Evolutionary conservation across 306 rosid genomes (phyloP), one percentile per base, ranked within the genome.

Genomic region (Corylus americana): DNA sequence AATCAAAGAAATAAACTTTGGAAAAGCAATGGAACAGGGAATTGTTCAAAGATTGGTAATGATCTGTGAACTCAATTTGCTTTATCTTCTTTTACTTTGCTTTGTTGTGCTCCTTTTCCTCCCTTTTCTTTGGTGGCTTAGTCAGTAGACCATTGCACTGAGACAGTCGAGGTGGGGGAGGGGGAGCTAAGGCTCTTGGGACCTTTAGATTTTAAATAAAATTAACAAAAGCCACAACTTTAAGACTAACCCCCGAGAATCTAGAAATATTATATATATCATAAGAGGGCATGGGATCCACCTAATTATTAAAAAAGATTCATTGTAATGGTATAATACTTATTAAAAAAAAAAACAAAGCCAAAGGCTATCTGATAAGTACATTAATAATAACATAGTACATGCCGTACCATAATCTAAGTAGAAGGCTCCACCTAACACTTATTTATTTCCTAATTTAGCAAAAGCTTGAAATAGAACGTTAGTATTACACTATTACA

Each of bases 221-320:
- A 66, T 74, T 70, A 78, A 81, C 59, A 83, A 87, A 91, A 75
- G 79, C 75, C 75, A 71, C 75, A 71, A 58, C 91, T 92, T 92
- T 89, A 84, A 82, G 94, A 91, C 94, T 89, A 79, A 42, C 79
- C 84, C 91, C 86, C 78, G 83, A 89, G 91, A 89, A 92, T 86
- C 85, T 80, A 79, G 37, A 81, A 88, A 81, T 84, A 58, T 45
- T 27, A 63, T 50, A 63, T 64, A 79, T 80, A 71, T 14, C 44
- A 55, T 77, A 71, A 74, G 80, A 74, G 18, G 7, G 79, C 73
- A 67, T 82, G 86, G 90, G 86, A 74, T 77, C 91, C 87, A 55
- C 74, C 82, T 35, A 57, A 3, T 64, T 76, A 74, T 77, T 59
- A 58, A 77, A 77, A 77, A 31, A 2, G 81, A 69, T 82, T 74